Evolutionary conservation across 2,329 filamentous ascomycete genomes (phyloP), one percentile per base, ranked within the genome.

Genomic region (Boeremia lycopersici): DNA sequence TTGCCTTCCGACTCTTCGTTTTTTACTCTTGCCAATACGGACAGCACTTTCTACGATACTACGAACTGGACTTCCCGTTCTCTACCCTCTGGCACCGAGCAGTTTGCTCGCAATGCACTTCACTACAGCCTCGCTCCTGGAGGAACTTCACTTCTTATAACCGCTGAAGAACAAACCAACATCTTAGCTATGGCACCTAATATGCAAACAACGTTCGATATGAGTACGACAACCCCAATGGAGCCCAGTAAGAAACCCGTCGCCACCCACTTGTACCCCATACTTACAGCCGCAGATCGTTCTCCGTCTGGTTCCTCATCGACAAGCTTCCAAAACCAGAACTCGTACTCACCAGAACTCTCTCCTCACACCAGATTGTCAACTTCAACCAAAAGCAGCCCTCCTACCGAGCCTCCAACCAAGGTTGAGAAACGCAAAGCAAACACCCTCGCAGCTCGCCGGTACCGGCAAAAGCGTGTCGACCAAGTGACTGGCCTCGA

Each of bases 361-460:
- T 61, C 59, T 51, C 60, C 58, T 30, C 57, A 63, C 23, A 48
- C 59, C 17, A 61, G 59, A 41, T 68, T 62, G 65, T 62, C 63
- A 59, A 57, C 57, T 28, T 65, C 48, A 7, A 53, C 64, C 23
- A 70, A 70, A 57, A 60, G 45, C 51, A 63, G 53, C 38, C 56
- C 62, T 15, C 54, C 61, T n/a, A 57, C 57, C 7, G 52, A 57
- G 41, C 74, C 63, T 15, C 47, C 60, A 57, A 65, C 67, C 26
- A 66, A 67, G 30, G 52, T 75, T 42, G 71, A 74, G 54, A 89
- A 89, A 72, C 85, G 88, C 26, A 83, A 84, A 57, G 82, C 84
- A 57, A 90, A 90, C 72, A 90, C 87, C 12, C 80, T 89, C 57
- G 87, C 88, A n/a, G 88, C 88, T 28, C 82, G 86, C 57, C 86